phyloP scores from a whole-genome alignment of 2,329 filamentous ascomycete species.

The Parascedosporium putredinis region DNA sequence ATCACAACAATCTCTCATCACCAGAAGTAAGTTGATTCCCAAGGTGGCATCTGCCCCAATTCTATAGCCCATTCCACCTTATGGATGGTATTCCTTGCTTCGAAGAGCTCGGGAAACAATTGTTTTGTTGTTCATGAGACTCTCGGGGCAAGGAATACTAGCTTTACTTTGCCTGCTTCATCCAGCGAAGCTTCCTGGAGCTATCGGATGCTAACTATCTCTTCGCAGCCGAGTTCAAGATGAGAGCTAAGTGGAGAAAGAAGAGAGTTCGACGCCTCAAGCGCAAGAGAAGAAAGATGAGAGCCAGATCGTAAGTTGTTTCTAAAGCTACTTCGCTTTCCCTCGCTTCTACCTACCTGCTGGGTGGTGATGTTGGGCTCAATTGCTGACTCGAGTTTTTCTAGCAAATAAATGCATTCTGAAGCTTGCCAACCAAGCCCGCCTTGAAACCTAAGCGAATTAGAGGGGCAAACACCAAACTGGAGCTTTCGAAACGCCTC shows the following conservation, averaged over 20 bases:
- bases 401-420: constrained; percentile 7
- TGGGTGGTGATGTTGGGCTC: too few relatives aligned
- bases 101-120: background rate
- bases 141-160: background rate
- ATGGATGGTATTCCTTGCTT: background rate
- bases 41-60: background rate
- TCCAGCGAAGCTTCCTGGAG: constrained; percentile 19
- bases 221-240: constrained; percentile 38
- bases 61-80: background rate
- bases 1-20: constrained; percentile 15
- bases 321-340: background rate
- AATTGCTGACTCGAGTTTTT: background rate
- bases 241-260: constrained; percentile 99
- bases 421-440: constrained; percentile 6
- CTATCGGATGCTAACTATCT: constrained; percentile 14
- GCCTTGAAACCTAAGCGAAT: background rate
- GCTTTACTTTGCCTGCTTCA: background rate
- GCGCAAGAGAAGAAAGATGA: constrained; percentile 99
- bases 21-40: constrained; percentile 12
- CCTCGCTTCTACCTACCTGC: too few relatives aligned
- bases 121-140: background rate
- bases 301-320: constrained; percentile 81
- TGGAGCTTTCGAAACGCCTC: constrained; percentile 7
- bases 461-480: constrained; percentile 1
- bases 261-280: constrained; percentile 99